These are phyloP conservation scores for Trichoderma guizhouense DNA, from an alignment of 2,329 filamentous ascomycete genomes.

Conservation along the genomic window DNA sequence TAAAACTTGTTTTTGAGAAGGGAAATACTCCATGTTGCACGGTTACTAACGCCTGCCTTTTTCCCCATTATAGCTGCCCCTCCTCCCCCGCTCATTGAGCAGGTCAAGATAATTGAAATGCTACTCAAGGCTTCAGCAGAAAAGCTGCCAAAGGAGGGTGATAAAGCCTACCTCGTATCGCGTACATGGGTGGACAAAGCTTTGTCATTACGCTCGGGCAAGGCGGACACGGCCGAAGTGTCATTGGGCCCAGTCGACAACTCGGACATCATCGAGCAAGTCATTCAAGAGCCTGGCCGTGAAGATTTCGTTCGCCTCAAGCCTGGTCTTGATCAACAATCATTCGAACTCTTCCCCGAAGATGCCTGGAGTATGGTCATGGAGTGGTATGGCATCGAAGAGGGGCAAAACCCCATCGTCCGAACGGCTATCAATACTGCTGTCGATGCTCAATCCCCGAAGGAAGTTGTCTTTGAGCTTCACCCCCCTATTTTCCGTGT, in stretches of 20 bases:
- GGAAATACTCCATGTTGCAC: neutral
- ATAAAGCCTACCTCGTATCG: slow-evolving; percentile 75
- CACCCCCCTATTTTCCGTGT: slow-evolving; percentile 82
- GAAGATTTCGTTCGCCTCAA: slow-evolving; percentile 70
- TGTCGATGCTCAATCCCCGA: slow-evolving; percentile 47
- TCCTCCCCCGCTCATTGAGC: slow-evolving; percentile 48
- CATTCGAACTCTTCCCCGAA: slow-evolving; percentile 73
- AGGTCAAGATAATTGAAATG: slow-evolving; percentile 69
- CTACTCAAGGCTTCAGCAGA: slow-evolving; percentile 54
- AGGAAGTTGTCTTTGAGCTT: slow-evolving; percentile 77
- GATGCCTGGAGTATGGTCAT: slow-evolving; percentile 79
- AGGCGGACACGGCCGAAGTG: slow-evolving; percentile 58
- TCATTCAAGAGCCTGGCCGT: slow-evolving; percentile 48
- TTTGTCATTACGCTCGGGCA: slow-evolving; percentile 59
- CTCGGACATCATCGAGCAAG: slow-evolving; percentile 69
- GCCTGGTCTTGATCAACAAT: slow-evolving; percentile 62
- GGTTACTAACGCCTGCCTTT: neutral
- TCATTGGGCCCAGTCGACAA: slow-evolving; percentile 81
- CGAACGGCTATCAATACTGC: slow-evolving; percentile 77
- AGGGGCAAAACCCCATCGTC: slow-evolving; percentile 67
- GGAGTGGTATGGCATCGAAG: slow-evolving; percentile 75
- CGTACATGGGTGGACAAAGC: slow-evolving; percentile 74
- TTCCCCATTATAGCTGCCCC: slow-evolving; percentile 18
- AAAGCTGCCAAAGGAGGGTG: slow-evolving; percentile 61
- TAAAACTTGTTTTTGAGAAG: neutral